A percentile compares a stretch with the other conserved stretches of the same genome.
Conservation (phyloP, 2,329 filamentous ascomycete species). For the Lachnellula willkommii region DNA sequence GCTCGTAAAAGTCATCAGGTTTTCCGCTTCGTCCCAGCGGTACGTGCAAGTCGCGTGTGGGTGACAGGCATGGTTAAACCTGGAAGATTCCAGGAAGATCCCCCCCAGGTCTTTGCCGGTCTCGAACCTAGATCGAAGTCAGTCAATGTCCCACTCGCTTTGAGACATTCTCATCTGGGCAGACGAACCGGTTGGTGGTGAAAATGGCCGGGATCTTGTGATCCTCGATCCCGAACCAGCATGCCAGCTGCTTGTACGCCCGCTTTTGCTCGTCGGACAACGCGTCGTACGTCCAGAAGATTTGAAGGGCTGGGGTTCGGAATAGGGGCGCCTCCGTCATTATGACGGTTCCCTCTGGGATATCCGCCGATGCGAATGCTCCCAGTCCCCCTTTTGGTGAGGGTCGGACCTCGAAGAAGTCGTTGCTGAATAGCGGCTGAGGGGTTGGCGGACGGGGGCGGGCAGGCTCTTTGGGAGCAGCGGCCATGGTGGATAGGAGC, state of each 20-base stretch:
- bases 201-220: slow-evolving; percentile 22
- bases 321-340: slow-evolving; percentile 26
- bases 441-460: not conserved
- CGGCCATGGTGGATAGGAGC: not conserved
- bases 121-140: slow-evolving; percentile 15
- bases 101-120: slow-evolving; percentile 21
- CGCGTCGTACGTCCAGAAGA: slow-evolving; percentile 17
- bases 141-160: not conserved
- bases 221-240: slow-evolving; percentile 10
- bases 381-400: slow-evolving; percentile 28
- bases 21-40: slow-evolving; percentile 24
- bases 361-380: slow-evolving; percentile 27
- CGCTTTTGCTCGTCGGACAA: slow-evolving; percentile 17
- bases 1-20: slow-evolving; percentile 40
- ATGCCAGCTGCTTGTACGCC: slow-evolving; percentile 19
- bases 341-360: slow-evolving; percentile 21
- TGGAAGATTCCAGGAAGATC: slow-evolving; percentile 47
- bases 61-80: slow-evolving; percentile 55
- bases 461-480: not conserved
- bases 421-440: slow-evolving; percentile 16
- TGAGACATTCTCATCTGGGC: not conserved
- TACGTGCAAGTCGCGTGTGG: slow-evolving; percentile 42
- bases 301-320: slow-evolving; percentile 6
- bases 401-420: slow-evolving; percentile 25
- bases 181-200: slow-evolving; percentile 27